Evolutionary conservation across 2,329 filamentous ascomycete species (phyloP).

Genomic region (Fusarium sp.): DNA sequence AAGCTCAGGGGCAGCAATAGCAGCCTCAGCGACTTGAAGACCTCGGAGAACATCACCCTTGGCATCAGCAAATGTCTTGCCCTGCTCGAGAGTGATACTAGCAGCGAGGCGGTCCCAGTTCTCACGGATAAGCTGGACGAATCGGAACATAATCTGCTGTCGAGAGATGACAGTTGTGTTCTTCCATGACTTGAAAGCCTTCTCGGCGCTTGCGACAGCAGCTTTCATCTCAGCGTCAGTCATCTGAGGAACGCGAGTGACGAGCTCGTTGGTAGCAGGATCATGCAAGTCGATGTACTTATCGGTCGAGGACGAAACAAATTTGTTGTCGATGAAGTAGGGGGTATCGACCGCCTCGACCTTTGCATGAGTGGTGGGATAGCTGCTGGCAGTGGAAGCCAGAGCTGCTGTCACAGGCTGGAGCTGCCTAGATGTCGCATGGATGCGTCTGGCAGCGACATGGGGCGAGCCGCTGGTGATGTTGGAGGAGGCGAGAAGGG

Average conservation of each 20-base stretch:
- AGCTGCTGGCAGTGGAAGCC: constrained; percentile 69
- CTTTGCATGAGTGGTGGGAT: constrained; percentile 79
- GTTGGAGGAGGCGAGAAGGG: constrained; percentile 53
- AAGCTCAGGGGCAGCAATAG: constrained; percentile 83
- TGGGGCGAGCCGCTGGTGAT: constrained; percentile 54
- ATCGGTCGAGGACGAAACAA: constrained; percentile 74
- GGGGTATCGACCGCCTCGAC: constrained; percentile 78
- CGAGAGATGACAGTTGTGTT: constrained; percentile 78
- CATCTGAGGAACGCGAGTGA: constrained; percentile 85
- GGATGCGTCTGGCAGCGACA: constrained; percentile 65
- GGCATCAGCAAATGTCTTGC: constrained; percentile 88
- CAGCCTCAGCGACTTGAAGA: constrained; percentile 86
- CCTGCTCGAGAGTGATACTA: constrained; percentile 88
- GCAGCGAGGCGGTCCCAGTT: constrained; percentile 88
- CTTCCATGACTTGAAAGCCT: constrained; percentile 81
- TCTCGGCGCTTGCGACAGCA: constrained; percentile 80
- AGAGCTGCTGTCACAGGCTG: constrained; percentile 63
- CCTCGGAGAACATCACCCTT: constrained; percentile 85
- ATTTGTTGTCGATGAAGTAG: constrained; percentile 87
- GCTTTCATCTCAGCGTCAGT: constrained; percentile 82
- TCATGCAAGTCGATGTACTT: constrained; percentile 85
- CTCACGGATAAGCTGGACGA: constrained; percentile 81
- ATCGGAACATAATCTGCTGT: constrained; percentile 91
- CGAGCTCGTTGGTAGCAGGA: constrained; percentile 86
- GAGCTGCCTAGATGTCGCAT: constrained; percentile 69